Evolutionary conservation across 805 yeast genomes (phyloP).

Genomic region (Wilhelminamyces savonicus): DNA sequence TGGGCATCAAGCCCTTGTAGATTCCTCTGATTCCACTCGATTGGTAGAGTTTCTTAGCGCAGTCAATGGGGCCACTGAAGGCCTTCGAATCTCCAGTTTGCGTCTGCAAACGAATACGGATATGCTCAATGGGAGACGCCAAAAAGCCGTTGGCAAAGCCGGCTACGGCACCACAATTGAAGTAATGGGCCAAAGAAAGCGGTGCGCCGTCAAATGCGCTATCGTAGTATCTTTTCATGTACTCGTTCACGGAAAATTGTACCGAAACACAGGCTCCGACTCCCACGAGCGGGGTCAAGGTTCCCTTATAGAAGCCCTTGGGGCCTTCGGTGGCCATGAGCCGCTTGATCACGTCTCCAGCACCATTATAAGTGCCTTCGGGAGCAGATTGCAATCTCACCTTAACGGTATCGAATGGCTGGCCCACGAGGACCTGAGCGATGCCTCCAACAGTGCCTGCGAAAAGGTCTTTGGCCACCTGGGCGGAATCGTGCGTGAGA

Average conservation of each 20-base stretch:
- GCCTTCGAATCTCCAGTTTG: conserved; percentile 52
- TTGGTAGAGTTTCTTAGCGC: conserved; percentile 50
- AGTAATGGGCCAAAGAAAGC: conserved; percentile 60
- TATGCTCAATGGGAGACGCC: conserved; percentile 92
- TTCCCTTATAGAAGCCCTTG: conserved; percentile 39
- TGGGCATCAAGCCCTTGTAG: conserved; percentile 78
- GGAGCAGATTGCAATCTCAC: conserved; percentile 88
- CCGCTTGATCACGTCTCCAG: conserved; percentile 70
- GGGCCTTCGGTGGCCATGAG: conserved; percentile 45
- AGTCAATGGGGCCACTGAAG: conserved; percentile 71
- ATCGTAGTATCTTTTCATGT: conserved; percentile 76
- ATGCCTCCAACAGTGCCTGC: conserved; percentile 96
- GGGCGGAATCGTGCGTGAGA: conserved; percentile 24
- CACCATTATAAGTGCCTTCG: conserved; percentile 65
- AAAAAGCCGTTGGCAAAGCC: conserved; percentile 85
- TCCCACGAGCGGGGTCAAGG: conserved; percentile 41
- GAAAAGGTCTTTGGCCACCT: conserved; percentile 67
- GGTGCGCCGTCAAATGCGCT: conserved; percentile 37
- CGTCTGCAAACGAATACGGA: conserved; percentile 90
- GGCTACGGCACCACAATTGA: conserved; percentile 82
- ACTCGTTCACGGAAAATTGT: conserved; percentile 93
- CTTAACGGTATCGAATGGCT: conserved; percentile 93
- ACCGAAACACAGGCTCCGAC: conserved; percentile 97
- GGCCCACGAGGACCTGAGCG: conserved; percentile 93
- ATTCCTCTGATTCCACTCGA: conserved; percentile 55